Conservation (phyloP, 495 filamentous ascomycete species). For the Podospora anserina region DNA sequence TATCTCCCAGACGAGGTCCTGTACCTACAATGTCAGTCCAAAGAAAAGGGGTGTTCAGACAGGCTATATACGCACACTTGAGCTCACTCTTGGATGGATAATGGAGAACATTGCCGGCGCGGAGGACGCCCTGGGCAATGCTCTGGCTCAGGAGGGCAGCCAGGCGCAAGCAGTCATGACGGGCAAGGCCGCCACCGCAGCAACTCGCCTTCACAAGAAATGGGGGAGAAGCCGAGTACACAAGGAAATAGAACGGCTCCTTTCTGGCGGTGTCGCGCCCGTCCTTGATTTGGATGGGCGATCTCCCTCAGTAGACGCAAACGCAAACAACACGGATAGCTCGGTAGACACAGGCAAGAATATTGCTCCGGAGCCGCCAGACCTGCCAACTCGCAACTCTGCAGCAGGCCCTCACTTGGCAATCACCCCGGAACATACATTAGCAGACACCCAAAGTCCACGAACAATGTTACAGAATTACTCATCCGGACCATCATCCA, state of each 20-base stretch:
- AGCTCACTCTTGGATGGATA: conserved; percentile 44
- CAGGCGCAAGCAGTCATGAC: conserved; percentile 25
- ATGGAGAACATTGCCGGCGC: conserved; percentile 33
- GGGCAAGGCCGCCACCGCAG: conserved; percentile 50
- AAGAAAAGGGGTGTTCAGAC: conserved; percentile 69
- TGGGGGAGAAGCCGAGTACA: conserved; percentile 58
- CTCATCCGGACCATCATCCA: not conserved
- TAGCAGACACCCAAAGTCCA: not conserved
- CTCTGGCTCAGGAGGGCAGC: conserved; percentile 29
- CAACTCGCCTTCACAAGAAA: conserved; percentile 54
- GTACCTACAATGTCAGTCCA: conserved; percentile 65
- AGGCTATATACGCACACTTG: conserved; percentile 62
- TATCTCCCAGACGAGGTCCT: conserved; percentile 54
- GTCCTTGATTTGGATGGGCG: conserved; percentile 31
- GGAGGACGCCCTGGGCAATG: conserved; percentile 31
- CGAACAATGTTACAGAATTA: conserved; percentile 17
- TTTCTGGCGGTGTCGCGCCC: conserved; percentile 43
- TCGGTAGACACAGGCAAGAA: not conserved
- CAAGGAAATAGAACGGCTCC: conserved; percentile 52
- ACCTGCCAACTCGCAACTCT: not conserved
- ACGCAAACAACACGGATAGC: conserved; percentile 31
- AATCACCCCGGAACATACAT: not conserved
- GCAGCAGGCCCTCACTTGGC: not conserved
- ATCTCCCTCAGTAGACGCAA: conserved; percentile 36
- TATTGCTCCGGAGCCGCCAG: not conserved